Percentiles rank a stretch among this genome's conserved stretches.
Evolutionary conservation across 495 filamentous ascomycete genomes (phyloP).

Genomic region (Lindgomyces ingoldianus): DNA sequence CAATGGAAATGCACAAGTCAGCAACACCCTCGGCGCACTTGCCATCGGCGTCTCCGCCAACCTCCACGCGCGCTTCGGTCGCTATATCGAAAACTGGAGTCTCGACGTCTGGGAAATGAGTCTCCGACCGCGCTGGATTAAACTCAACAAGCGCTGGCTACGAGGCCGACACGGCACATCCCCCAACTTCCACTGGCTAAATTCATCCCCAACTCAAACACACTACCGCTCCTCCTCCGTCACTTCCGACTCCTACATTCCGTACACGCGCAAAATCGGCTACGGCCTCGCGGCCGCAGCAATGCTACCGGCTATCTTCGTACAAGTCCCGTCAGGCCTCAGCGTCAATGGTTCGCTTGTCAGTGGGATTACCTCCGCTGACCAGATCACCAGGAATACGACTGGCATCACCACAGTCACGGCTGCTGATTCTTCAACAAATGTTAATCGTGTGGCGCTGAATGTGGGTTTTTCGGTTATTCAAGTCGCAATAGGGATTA

Average conservation of each 20-base stretch:
- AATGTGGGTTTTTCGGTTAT: slow-evolving; percentile 86
- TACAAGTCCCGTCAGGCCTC: slow-evolving; percentile 88
- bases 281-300: slow-evolving; percentile 84
- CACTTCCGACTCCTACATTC: slow-evolving; percentile 8
- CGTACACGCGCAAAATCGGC: slow-evolving; percentile 48
- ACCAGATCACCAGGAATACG: slow-evolving; percentile 63
- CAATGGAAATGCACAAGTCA: slow-evolving; percentile 74
- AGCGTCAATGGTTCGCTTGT: slow-evolving; percentile 82
- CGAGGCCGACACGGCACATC: slow-evolving; percentile 5
- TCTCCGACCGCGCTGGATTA: slow-evolving; percentile 34
- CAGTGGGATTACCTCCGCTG: slow-evolving; percentile 78
- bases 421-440: slow-evolving; percentile 45
- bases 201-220: too few relatives aligned
- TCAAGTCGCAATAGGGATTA: slow-evolving; percentile 90
- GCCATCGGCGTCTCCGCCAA: slow-evolving; percentile 86
- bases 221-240: background rate
- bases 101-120: slow-evolving; percentile 43
- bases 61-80: slow-evolving; percentile 75
- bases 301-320: slow-evolving; percentile 90
- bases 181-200: background rate
- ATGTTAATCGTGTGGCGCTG: slow-evolving; percentile 68
- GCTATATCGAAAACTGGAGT: slow-evolving; percentile 39
- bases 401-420: slow-evolving; percentile 47
- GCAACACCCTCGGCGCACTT: slow-evolving; percentile 81
- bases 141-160: slow-evolving; percentile 17